A percentile compares a stretch with the other conserved stretches of the same genome.
Conservation (phyloP, 805 yeast species). For the Cyberlindnera misumaiensis region DNA sequence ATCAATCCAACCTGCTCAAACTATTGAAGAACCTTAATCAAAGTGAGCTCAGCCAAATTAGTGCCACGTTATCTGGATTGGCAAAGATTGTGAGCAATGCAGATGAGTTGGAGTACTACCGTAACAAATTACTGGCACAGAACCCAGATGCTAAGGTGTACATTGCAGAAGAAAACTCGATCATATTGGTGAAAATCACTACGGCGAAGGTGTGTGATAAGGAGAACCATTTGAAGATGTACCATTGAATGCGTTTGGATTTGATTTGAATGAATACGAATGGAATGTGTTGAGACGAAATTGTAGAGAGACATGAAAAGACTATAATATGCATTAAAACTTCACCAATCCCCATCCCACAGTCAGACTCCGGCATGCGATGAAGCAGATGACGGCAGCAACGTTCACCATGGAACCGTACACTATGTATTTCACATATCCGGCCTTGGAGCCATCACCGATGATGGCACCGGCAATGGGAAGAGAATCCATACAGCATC, state of each 20-base stretch:
- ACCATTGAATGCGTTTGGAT: neutral
- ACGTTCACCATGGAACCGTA: slow-evolving; percentile 36
- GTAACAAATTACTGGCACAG: slow-evolving; percentile 50
- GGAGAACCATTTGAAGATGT: slow-evolving; percentile 40
- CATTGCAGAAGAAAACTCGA: slow-evolving; percentile 58
- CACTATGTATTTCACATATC: slow-evolving; percentile 38
- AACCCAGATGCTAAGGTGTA: slow-evolving; percentile 68
- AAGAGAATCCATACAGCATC: slow-evolving; percentile 45
- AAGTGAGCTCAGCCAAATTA: slow-evolving; percentile 67
- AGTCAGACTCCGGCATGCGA: slow-evolving; percentile 32
- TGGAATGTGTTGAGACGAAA: no score
- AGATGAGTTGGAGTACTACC: slow-evolving; percentile 53
- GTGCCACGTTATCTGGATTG: slow-evolving; percentile 74
- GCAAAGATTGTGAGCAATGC: slow-evolving; percentile 48
- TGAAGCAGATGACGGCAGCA: slow-evolving; percentile 33
- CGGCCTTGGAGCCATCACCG: slow-evolving; percentile 24
- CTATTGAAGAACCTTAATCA: slow-evolving; percentile 73
- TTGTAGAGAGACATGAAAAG: no score
- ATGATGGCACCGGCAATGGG: slow-evolving; percentile 46
- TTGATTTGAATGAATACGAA: no score
- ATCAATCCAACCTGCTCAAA: slow-evolving; percentile 42
- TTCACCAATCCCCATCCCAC: slow-evolving; percentile 36
- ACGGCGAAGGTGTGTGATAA: slow-evolving; percentile 77
- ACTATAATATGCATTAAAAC: slow-evolving; percentile 22
- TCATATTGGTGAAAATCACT: slow-evolving; percentile 57